Evolutionary conservation across 768 basidiomycete species (phyloP).

Genomic region (Clathrus columnatus): DNA sequence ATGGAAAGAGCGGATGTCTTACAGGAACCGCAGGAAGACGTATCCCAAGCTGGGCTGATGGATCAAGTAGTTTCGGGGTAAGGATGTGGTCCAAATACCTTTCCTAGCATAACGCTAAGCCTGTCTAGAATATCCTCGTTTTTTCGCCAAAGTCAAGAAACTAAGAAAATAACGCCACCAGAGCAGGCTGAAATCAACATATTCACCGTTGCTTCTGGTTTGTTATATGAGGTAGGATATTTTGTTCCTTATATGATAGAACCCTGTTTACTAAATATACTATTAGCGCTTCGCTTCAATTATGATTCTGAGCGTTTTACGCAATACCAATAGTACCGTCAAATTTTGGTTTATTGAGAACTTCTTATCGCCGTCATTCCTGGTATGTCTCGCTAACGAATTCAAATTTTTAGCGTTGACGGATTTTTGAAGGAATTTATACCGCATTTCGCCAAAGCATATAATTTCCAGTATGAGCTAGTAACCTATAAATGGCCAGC

Average conservation of each 20-base stretch:
- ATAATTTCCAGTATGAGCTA: slow-evolving; percentile 92
- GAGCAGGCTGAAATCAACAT: slow-evolving; percentile 92
- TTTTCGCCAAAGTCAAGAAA: slow-evolving; percentile 24
- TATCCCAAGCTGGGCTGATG: slow-evolving; percentile 32
- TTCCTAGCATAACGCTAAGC: background rate
- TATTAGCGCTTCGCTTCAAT: slow-evolving; percentile 98
- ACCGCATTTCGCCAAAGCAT: slow-evolving; percentile 83
- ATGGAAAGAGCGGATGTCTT: slow-evolving; percentile 82
- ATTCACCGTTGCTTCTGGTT: slow-evolving; percentile 95
- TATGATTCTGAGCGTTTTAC: slow-evolving; percentile 94
- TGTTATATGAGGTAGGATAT: slow-evolving; percentile 79
- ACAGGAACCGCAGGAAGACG: slow-evolving; percentile 31
- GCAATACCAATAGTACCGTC: slow-evolving; percentile 88
- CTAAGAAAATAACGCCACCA: slow-evolving; percentile 15
- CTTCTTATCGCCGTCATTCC: slow-evolving; percentile 94
- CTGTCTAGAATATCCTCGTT: slow-evolving; percentile 36
- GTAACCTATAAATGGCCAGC: slow-evolving; percentile 99
- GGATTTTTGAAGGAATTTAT: slow-evolving; percentile 68
- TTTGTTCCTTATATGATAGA: background rate
- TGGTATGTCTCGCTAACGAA: slow-evolving; percentile 40
- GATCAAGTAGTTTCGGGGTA: slow-evolving; percentile 46
- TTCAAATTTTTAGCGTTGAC: background rate
- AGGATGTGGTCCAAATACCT: slow-evolving; percentile 11
- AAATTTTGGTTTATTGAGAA: slow-evolving; percentile 99
- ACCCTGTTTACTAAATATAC: slow-evolving; percentile 8